Base-by-base conservation (phyloP, 2,329 filamentous ascomycete genomes). In the Scytalidium lignicola region DNA sequence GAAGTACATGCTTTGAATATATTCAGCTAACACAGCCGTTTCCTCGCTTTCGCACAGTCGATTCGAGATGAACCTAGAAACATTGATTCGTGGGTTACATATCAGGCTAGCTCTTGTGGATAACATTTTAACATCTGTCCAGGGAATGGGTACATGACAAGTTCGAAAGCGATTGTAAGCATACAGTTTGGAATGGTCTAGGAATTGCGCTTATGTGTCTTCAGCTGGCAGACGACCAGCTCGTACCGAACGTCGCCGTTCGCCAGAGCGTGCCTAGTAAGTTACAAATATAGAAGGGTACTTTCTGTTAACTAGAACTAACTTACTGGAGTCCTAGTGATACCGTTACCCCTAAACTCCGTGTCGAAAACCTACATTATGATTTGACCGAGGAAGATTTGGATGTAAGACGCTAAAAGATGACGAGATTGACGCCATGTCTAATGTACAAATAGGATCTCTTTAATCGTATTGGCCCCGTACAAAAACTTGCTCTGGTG, bases 131-230 rank as follows among this genome's bases (percentile, higher is more conserved):
- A 41, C 22, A 48, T 47, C 15, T 52, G 7, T 28, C 44, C 55
- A 89, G 89, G 64, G 90, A 95, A 75, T 96, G 91, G 91, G 89
- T 96, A 59, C 91, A 96, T 67, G 89, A 95, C 72, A 88, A 84
- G 65, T 95, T 83, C 66, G 88, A 93, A 67, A 88, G 89, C 62
- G 79, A 85, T 66, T 77, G 84, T 70, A 71, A 47, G 60, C 50
- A 49, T 22, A 42, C 19, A 26, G 48, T 20, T 41, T 43, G 26
- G 41, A 29, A 26, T 26, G 40, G 20, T 19, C 45, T 29, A 29
- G 28, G 48, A 48, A 22, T 46, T 50, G 42, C 49, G 53, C 58
- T 62, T 51, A 62, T 53, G 45, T 48, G 46, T 32, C 48, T 45
- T 40, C 47, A 64, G 63, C 60, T 29, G 57, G 52, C 49, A 56